A percentile compares a stretch with the other conserved stretches of the same genome.
These are phyloP conservation scores for Talaromyces verruculosus DNA, from an alignment of 2,329 filamentous ascomycete species.

Conservation along the genomic window DNA sequence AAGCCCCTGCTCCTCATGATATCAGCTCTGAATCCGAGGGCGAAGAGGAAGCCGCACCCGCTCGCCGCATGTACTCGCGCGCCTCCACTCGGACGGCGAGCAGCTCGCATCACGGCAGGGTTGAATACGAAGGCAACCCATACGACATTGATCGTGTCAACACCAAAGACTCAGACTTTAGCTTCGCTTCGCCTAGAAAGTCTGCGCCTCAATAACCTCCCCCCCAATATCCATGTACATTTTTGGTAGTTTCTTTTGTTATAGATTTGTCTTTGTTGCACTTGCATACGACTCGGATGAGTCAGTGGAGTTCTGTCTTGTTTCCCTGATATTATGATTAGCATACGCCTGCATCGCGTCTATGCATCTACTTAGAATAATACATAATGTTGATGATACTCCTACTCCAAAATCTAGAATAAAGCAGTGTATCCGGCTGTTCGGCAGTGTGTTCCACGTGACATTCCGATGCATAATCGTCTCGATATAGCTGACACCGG, in stretches of 20 bases:
- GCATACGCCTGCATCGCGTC: background rate
- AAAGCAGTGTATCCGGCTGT: background rate
- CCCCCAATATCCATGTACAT: background rate
- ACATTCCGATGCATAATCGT: constrained; percentile 1
- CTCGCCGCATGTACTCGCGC: constrained; percentile 30
- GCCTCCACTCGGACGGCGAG: constrained; percentile 31
- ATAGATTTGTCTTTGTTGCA: background rate
- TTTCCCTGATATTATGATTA: background rate
- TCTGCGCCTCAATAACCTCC: background rate
- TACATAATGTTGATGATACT: background rate
- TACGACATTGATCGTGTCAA: constrained; percentile 48
- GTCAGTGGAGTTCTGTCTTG: constrained; percentile 11
- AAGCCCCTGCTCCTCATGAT: constrained; percentile 31
- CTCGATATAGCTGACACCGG: background rate
- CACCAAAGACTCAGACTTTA: constrained; percentile 36
- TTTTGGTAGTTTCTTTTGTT: background rate
- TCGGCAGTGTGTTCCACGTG: background rate
- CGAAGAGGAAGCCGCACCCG: constrained; percentile 21
- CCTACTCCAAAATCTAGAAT: background rate
- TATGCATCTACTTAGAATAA: background rate
- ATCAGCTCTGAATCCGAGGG: constrained; percentile 30
- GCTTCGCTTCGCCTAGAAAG: constrained; percentile 2
- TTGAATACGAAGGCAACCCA: constrained; percentile 46
- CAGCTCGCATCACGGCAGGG: constrained; percentile 24
- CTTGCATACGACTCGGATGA: constrained; percentile 20